phyloP scores from a whole-genome alignment of 23 red algal genomes.

The Gracilaria domingensis region DNA sequence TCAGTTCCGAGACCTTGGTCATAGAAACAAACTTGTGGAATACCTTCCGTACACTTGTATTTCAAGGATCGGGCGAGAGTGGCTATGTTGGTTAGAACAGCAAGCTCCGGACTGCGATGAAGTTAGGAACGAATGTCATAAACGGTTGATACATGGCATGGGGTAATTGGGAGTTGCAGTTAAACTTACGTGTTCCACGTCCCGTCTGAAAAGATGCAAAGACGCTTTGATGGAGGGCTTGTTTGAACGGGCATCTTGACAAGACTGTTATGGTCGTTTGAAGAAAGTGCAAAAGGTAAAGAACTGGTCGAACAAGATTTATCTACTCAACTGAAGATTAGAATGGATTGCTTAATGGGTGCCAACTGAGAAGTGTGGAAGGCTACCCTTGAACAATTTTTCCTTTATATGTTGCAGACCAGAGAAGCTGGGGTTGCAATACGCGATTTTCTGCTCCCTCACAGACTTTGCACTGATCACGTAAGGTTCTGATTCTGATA shows the following conservation, averaged over 20 bases:
- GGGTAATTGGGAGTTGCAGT: not conserved
- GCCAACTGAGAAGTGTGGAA: no score
- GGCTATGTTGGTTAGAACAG: constrained; percentile 39
- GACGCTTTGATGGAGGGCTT: constrained; percentile 28
- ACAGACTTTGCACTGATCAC: no score
- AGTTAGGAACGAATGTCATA: not conserved
- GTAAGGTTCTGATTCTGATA: no score
- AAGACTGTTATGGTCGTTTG: no score
- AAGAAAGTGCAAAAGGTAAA: no score
- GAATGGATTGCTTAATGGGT: no score
- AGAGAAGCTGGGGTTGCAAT: no score
- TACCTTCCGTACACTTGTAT: constrained; percentile 12
- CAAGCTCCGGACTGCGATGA: constrained; percentile 30
- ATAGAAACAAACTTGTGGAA: constrained; percentile 61
- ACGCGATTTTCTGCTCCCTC: no score
- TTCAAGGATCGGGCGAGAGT: constrained; percentile 25
- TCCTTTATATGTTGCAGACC: no score
- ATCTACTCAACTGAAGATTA: no score
- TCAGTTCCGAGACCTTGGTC: constrained; percentile 58
- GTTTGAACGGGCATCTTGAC: not conserved
- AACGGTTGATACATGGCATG: not conserved
- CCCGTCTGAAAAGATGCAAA: constrained; percentile 61
- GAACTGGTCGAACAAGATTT: no score
- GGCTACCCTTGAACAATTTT: no score
- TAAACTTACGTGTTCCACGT: constrained; percentile 36